Evolutionary conservation across 345 rosid species (phyloP).

Genomic region (Lagerstroemia speciosa): DNA sequence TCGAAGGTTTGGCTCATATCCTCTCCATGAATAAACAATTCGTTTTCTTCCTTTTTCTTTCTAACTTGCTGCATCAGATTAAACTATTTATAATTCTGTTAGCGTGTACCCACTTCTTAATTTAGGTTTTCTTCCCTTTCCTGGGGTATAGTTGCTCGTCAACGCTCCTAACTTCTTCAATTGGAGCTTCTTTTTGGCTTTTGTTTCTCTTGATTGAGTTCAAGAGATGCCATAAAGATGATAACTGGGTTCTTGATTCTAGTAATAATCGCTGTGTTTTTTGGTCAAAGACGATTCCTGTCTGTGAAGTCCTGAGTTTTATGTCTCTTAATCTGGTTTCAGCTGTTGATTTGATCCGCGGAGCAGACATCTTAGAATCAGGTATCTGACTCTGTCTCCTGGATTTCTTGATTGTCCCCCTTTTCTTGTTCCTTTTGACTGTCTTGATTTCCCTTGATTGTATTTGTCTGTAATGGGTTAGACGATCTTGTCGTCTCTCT

Average conservation of each 20-base stretch:
- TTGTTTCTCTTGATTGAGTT: neutral
- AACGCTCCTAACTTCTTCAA: neutral
- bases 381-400: neutral
- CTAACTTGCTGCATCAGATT: neutral
- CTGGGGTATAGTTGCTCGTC: neutral
- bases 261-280: neutral
- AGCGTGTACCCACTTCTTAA: neutral
- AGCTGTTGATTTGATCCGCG: constrained; percentile 1
- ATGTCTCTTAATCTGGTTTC: constrained; percentile 1
- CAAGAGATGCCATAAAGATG: neutral
- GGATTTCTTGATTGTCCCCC: neutral
- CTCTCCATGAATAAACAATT: constrained; percentile 1
- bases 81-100: neutral
- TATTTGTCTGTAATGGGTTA: neutral
- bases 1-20: neutral
- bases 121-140: neutral
- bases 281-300: neutral
- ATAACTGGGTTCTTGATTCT: neutral
- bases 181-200: neutral
- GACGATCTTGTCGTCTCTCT: neutral
- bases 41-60: neutral
- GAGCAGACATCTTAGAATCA: neutral
- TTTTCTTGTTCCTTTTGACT: neutral
- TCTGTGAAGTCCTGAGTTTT: neutral
- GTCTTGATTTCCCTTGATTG: neutral